Evolutionary conservation across 495 filamentous ascomycete species (phyloP), one percentile per base, ranked within the genome.

Genomic region (Astrothelium macrocarpum): DNA sequence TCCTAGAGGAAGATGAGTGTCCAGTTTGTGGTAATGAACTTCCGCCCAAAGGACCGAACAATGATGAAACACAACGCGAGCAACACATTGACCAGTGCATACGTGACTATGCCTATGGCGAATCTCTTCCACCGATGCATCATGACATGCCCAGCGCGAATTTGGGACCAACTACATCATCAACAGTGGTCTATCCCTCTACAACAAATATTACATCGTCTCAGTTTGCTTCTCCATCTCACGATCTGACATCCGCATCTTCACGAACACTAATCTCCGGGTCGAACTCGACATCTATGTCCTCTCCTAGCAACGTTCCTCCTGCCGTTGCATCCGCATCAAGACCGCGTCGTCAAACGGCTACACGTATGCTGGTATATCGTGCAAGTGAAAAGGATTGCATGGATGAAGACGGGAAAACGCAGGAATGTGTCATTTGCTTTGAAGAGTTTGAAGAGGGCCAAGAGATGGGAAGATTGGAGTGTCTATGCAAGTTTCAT

Each of bases 401-500:
- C 69, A 77, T 91, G 9, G 86, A 85, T 26, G 83, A 87, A 61
- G 85, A 82, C 62, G 81, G 82, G 9, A 71, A 72, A 28, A 63
- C 62, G 56, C 77, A 79, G 9, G 94, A 98, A 74, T 98, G 94
- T 72, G 87, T 90, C 1, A 97, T 98, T 63, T 98, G 94, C 68
- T 87, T 98, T 67, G 95, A 96, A 73, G 95, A 98, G 68, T 97
- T 95, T 71, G 87, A 89, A 68, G 87, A 86, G 12, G 94, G 93
- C 1, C 84, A 88, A 62, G 76, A 84, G 59, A 86, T 97, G 83
- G 90, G 86, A 5, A 78, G 93, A 61, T 76, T 98, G 64, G 90
- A 95, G 76, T 98, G 95, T 74, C 76, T 95, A 64, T 98, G 94
- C 75, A 88, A 92, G 62, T 98, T 97, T 73, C 95, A 97, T 72